phyloP scores from a whole-genome alignment of 495 filamentous ascomycete genomes.

The Tirmania nivea region DNA sequence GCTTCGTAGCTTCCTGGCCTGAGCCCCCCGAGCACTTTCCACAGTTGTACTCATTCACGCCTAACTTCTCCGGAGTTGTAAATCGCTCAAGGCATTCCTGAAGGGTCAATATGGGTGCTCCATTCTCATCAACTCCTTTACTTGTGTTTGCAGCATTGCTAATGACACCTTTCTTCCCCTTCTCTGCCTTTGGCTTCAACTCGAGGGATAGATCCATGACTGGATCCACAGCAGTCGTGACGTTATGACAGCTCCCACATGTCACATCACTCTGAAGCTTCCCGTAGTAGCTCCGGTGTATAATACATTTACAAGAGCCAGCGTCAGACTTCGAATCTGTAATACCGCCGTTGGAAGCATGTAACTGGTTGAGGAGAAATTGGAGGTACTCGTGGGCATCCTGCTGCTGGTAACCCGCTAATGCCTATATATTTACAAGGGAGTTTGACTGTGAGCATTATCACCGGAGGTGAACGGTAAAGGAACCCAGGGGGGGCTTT shows the following conservation, averaged over 20 bases:
- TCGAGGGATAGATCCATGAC: conserved; percentile 68
- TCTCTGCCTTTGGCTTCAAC: conserved; percentile 23
- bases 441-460: conserved; percentile 13
- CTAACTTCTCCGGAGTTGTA: conserved; percentile 43
- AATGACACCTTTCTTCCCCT: conserved; percentile 13
- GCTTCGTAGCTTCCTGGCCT: conserved; percentile 47
- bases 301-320: conserved; percentile 57
- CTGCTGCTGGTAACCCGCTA: conserved; percentile 80
- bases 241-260: conserved; percentile 58
- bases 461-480: background rate
- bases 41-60: conserved; percentile 62
- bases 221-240: conserved; percentile 57
- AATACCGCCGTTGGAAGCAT: conserved; percentile 41
- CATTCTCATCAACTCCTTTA: conserved; percentile 10
- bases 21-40: conserved; percentile 44
- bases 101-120: conserved; percentile 33
- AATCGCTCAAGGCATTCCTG: conserved; percentile 65
- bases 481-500: background rate
- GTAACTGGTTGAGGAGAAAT: conserved; percentile 71
- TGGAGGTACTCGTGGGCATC: conserved; percentile 92
- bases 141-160: conserved; percentile 7
- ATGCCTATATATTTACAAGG: conserved; percentile 35
- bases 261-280: conserved; percentile 71
- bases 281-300: conserved; percentile 75
- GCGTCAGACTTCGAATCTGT: conserved; percentile 33